Evolutionary conservation across 768 basidiomycete genomes (phyloP).

Genomic region (Phylloporus sp.): DNA sequence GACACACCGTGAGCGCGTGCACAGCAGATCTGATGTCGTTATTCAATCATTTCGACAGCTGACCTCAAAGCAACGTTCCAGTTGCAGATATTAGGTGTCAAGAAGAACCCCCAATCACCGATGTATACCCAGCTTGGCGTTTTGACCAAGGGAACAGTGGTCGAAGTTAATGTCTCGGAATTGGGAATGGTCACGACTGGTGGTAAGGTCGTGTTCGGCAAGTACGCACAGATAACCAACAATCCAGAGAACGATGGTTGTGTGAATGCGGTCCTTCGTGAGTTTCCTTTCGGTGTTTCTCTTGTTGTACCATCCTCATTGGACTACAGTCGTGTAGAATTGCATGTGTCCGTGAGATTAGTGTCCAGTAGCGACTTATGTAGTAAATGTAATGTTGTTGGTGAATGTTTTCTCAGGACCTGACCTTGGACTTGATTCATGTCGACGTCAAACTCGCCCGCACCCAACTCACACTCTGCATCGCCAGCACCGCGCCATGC

Average conservation of each 20-base stretch:
- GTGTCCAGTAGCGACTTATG: slow-evolving; percentile 10
- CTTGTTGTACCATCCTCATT: not conserved
- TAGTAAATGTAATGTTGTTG: slow-evolving; percentile 18
- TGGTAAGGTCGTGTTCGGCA: slow-evolving; percentile 90
- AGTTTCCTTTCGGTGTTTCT: slow-evolving; percentile 30
- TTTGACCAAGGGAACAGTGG: slow-evolving; percentile 95
- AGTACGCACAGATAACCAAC: slow-evolving; percentile 92
- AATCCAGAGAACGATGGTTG: slow-evolving; percentile 97
- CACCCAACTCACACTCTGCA: slow-evolving; percentile 25
- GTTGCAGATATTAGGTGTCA: slow-evolving; percentile 93
- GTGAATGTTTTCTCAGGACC: slow-evolving; percentile 14
- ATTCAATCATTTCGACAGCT: slow-evolving; percentile 43
- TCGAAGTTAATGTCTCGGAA: slow-evolving; percentile 99
- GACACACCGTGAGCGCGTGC: slow-evolving; percentile 77
- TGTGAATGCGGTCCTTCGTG: slow-evolving; percentile 89
- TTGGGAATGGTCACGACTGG: slow-evolving; percentile 96
- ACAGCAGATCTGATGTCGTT: not conserved
- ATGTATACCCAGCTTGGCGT: slow-evolving; percentile 97
- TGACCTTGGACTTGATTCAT: slow-evolving; percentile 15
- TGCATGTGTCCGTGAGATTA: not conserved
- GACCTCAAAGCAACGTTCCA: slow-evolving; percentile 99
- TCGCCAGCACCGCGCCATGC: slow-evolving; percentile 42
- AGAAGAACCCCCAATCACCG: slow-evolving; percentile 99
- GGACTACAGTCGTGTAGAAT: slow-evolving; percentile 25
- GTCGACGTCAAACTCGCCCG: slow-evolving; percentile 29